A percentile compares a stretch with the other conserved stretches of the same genome.
These are phyloP conservation scores for Wickerhamomyces sp. DNA, from an alignment of 1,139 yeast genomes.

Conservation along the genomic window DNA sequence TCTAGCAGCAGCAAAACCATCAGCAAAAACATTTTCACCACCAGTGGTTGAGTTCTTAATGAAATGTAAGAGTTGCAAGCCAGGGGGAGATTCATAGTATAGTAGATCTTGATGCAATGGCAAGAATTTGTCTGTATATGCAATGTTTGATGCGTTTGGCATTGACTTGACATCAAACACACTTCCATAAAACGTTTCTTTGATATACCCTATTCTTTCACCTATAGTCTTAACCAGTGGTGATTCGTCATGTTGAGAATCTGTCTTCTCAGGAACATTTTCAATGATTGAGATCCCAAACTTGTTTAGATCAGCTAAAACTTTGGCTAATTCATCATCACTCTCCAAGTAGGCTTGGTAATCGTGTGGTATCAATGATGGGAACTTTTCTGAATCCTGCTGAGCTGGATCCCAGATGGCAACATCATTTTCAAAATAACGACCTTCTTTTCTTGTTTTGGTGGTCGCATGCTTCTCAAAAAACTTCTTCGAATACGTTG, in stretches of 20 bases:
- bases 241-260: slow-evolving; percentile 19
- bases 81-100: slow-evolving; percentile 83
- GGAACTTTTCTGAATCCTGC: slow-evolving; percentile 21
- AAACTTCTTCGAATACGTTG: slow-evolving; percentile 44
- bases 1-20: slow-evolving; percentile 65
- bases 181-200: slow-evolving; percentile 69
- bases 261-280: slow-evolving; percentile 39
- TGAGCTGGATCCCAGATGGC: slow-evolving; percentile 35
- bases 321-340: slow-evolving; percentile 33
- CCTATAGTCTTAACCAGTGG: slow-evolving; percentile 45
- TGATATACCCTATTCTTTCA: slow-evolving; percentile 61
- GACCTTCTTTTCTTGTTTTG: slow-evolving; percentile 28
- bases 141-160: slow-evolving; percentile 65
- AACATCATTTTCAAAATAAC: slow-evolving; percentile 30
- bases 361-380: slow-evolving; percentile 26
- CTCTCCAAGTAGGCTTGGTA: slow-evolving; percentile 42
- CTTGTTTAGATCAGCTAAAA: slow-evolving; percentile 45
- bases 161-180: slow-evolving; percentile 65
- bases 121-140: slow-evolving; percentile 60
- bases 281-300: slow-evolving; percentile 58
- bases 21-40: slow-evolving; percentile 73
- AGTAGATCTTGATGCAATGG: slow-evolving; percentile 80
- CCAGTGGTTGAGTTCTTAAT: slow-evolving; percentile 60
- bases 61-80: slow-evolving; percentile 66
- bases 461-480: slow-evolving; percentile 39